Conservation (phyloP, 139 green algal species). For the Closterium sp. region DNA sequence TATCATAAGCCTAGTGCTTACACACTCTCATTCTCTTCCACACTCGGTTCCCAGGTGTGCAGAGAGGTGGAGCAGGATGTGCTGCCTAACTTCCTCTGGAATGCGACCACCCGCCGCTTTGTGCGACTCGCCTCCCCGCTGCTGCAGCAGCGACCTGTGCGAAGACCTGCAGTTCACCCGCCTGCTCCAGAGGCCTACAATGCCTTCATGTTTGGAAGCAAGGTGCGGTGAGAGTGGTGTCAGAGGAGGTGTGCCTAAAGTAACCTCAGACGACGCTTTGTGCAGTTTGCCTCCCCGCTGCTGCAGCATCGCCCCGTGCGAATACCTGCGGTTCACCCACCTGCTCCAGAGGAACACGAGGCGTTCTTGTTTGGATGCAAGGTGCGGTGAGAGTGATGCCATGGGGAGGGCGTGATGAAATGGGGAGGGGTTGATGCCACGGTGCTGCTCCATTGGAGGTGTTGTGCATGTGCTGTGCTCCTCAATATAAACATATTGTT, state of each 20-base stretch:
- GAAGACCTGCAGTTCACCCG: background rate
- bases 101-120: slow-evolving; percentile 1
- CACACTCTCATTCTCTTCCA: background rate
- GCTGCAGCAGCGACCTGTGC: background rate
- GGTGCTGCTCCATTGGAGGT: no score
- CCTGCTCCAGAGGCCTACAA: background rate
- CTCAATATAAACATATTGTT: no score
- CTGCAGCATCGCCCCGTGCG: no score
- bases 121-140: background rate
- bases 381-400: background rate
- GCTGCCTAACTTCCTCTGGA: slow-evolving; percentile 26
- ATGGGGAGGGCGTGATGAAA: no score
- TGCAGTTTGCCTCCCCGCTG: no score
- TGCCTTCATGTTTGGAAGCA: background rate
- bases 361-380: background rate
- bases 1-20: no score
- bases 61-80: slow-evolving; percentile 33
- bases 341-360: background rate
- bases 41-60: background rate
- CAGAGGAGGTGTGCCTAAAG: no score
- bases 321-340: no score
- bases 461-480: no score
- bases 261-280: background rate
- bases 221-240: no score
- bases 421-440: no score